These are phyloP conservation scores for Aspergillus leporis DNA, from an alignment of 495 filamentous ascomycete species.

Conservation along the genomic window DNA sequence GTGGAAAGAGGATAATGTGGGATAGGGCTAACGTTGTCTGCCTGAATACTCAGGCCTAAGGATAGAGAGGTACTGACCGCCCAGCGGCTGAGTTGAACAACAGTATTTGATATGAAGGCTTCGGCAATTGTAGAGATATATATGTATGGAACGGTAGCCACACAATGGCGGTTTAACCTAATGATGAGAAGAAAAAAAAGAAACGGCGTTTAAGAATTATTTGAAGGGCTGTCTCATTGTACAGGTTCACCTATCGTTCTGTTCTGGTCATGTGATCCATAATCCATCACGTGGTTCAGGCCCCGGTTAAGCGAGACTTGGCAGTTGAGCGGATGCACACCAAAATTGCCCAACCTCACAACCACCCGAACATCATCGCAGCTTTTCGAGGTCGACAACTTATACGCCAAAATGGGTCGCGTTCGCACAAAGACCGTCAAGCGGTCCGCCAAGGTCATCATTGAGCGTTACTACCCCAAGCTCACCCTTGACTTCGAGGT, in stretches of 20 bases:
- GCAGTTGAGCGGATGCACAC: conserved; percentile 5
- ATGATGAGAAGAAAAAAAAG: too few relatives aligned
- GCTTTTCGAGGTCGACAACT: conserved; percentile 11
- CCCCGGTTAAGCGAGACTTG: conserved; percentile 9
- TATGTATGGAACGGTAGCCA: too few relatives aligned
- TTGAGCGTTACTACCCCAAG: conserved; percentile 98
- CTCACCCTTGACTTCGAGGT: conserved; percentile 99
- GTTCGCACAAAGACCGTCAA: conserved; percentile 78
- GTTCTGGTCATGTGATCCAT: background rate
- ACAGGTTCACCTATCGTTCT: too few relatives aligned
- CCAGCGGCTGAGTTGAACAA: background rate
- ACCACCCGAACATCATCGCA: conserved; percentile 12
- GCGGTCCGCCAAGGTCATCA: conserved; percentile 99
- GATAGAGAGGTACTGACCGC: background rate
- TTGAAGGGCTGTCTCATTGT: too few relatives aligned
- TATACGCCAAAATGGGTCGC: conserved; percentile 18
- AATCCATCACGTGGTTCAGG: background rate
- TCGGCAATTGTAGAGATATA: background rate
- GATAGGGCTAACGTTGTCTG: background rate
- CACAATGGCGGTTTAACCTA: too few relatives aligned
- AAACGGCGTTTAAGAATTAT: too few relatives aligned
- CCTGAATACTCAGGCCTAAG: background rate
- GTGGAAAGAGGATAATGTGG: background rate
- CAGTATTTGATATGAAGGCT: too few relatives aligned
- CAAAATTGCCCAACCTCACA: conserved; percentile 11